These are phyloP conservation scores for Pezicula radicicola DNA, from an alignment of 2,329 filamentous ascomycete species.

Conservation along the genomic window DNA sequence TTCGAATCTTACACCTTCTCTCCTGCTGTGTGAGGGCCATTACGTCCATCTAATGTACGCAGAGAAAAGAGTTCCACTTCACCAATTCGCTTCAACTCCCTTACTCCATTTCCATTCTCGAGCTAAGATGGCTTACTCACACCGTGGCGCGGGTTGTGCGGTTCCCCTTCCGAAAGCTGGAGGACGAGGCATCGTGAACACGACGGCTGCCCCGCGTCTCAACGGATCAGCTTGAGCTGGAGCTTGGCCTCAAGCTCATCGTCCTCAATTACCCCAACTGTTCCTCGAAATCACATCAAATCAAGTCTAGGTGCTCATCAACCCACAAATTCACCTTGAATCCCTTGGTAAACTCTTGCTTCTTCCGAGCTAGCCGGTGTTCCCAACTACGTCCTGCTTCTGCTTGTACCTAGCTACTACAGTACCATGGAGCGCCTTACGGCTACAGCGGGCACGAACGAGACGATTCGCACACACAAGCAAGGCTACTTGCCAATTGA, in stretches of 20 bases:
- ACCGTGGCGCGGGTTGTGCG: too few relatives aligned
- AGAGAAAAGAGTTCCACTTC: too few relatives aligned
- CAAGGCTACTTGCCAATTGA: conserved; percentile 50
- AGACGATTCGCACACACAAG: neutral
- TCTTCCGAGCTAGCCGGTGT: too few relatives aligned
- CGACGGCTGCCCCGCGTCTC: too few relatives aligned
- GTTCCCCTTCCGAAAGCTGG: too few relatives aligned
- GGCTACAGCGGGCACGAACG: neutral
- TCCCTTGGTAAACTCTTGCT: neutral
- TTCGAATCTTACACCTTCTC: neutral
- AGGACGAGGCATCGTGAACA: too few relatives aligned
- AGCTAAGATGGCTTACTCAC: too few relatives aligned
- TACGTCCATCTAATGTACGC: neutral
- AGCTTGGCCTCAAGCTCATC: neutral
- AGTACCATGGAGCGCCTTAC: neutral
- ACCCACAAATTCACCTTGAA: neutral
- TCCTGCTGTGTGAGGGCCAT: neutral
- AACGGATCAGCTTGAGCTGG: too few relatives aligned
- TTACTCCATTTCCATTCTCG: too few relatives aligned
- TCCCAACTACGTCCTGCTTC: neutral
- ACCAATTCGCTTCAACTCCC: too few relatives aligned
- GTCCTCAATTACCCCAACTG: neutral
- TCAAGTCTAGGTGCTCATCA: neutral
- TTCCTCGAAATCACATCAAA: neutral
- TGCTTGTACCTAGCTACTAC: too few relatives aligned